Percentiles rank a stretch among this genome's conserved stretches.
These are phyloP conservation scores for Cyberlindnera xishuangbannaensis DNA, from an alignment of 805 yeast species.

Conservation along the genomic window DNA sequence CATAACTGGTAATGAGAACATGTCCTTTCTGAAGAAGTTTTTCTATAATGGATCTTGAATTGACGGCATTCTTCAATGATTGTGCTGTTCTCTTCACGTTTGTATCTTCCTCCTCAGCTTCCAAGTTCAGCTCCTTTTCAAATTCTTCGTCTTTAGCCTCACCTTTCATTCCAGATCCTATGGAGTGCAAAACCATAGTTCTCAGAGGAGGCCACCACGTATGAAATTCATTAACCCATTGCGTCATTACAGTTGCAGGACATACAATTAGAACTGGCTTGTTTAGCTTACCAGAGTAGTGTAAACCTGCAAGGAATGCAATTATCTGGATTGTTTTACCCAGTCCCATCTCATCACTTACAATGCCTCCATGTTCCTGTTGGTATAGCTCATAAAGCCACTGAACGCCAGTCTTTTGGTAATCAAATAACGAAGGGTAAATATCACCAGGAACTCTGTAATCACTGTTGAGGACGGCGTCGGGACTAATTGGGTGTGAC, in stretches of 20 bases:
- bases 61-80: constrained; percentile 28
- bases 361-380: constrained; percentile 89
- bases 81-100: constrained; percentile 23
- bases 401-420: constrained; percentile 94
- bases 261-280: constrained; percentile 86
- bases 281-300: constrained; percentile 66
- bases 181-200: constrained; percentile 81
- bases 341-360: constrained; percentile 98
- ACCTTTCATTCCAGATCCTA: constrained; percentile 76
- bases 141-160: constrained; percentile 40
- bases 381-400: constrained; percentile 94
- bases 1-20: constrained; percentile 86
- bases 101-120: constrained; percentile 37
- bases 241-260: constrained; percentile 93
- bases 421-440: constrained; percentile 79
- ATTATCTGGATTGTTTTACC: constrained; percentile 95
- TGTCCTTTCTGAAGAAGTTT: constrained; percentile 66
- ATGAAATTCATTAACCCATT: constrained; percentile 96
- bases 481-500: constrained; percentile 74
- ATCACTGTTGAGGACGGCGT: constrained; percentile 64
- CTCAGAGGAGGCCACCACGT: constrained; percentile 98
- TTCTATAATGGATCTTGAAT: constrained; percentile 45
- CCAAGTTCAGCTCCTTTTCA: constrained; percentile 40
- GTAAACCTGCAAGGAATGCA: constrained; percentile 85
- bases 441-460: constrained; percentile 87